These are phyloP conservation scores for Amylocarpus encephaloides DNA, from an alignment of 2,329 filamentous ascomycete genomes.

Conservation along the genomic window DNA sequence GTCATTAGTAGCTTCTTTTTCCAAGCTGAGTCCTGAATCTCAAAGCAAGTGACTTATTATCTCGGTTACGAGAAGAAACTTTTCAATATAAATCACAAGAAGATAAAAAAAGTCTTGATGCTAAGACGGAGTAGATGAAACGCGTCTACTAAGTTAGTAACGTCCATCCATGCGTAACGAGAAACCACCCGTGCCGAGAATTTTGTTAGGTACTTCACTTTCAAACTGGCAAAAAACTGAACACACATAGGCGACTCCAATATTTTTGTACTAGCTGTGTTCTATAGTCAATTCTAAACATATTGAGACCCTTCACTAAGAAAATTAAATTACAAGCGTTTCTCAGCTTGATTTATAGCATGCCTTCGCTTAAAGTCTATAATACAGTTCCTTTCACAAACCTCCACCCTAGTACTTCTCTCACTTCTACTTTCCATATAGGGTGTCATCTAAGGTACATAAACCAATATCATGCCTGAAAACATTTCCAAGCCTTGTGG, in stretches of 20 bases:
- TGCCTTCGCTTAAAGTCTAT: constrained; percentile 2
- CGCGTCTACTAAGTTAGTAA: too few species aligned
- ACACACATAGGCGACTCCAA: background rate
- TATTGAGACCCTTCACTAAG: background rate
- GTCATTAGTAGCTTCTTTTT: too few species aligned
- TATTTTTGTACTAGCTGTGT: background rate
- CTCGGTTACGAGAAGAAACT: too few species aligned
- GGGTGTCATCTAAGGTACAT: background rate
- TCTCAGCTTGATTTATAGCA: background rate
- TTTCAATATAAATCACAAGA: too few species aligned
- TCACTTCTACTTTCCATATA: constrained; percentile 1
- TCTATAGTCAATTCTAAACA: constrained; percentile 2
- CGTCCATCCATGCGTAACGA: background rate
- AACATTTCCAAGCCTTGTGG: background rate
- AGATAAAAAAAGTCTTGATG: too few species aligned
- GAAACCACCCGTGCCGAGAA: background rate
- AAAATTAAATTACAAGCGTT: background rate
- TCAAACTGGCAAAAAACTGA: background rate
- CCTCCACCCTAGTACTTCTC: background rate
- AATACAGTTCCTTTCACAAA: background rate
- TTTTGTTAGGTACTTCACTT: background rate
- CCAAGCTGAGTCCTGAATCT: too few species aligned
- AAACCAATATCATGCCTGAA: background rate
- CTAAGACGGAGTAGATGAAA: too few species aligned
- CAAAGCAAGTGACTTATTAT: too few species aligned